Base-by-base conservation (phyloP, 1,139 yeast genomes). In the Scheffersomyces quercinus region DNA sequence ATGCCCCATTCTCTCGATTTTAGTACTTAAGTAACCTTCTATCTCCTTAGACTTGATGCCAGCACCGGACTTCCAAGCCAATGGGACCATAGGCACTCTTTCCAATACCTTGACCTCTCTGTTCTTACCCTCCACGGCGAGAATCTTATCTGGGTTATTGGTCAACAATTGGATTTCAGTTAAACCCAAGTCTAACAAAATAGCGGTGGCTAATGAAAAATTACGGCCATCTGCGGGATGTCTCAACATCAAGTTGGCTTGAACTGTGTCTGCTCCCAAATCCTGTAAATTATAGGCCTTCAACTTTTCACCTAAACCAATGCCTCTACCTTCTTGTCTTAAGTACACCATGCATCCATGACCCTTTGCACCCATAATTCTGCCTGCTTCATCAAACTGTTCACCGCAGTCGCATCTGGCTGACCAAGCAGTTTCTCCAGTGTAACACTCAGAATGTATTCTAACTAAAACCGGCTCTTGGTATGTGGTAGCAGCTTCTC, bases 351-450 rank as follows among this genome's bases (percentile, higher is more conserved):
- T 90, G 54, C 96, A 93, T 24, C 99, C 99, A 54, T 83, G 86
- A 12, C 97, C 97, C 37, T 75, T 75, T 42, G 77, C 71, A 4
- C 96, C 96, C 91, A 95, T 93, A 37, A 88, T 68, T 49, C 95
- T 77, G 7, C 98, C 99, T 1, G 99, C 98, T 65, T 95, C 97
- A 65, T 93, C 97, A 55, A 95, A 88, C 70, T 95, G 99, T 65
- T 95, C 99, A 11, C 99, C 99, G 67, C 99, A 95, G 66, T 95
- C 99, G 65, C 99, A 95, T 43, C 99, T 79, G 2, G 99, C 98
- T 46, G 95, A 83, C 97, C 99, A 95, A 10, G 98, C 98, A 1
- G 97, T 93, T 63, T 95, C 99, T 6, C 99, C 99, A 0, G 99
- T 95, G 68, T 93, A 95, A 65, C 99, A 95, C 62, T 95, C 99